Evolutionary conservation across 495 filamentous ascomycete genomes (phyloP).

Genomic region (Penicillium bovifimosum): DNA sequence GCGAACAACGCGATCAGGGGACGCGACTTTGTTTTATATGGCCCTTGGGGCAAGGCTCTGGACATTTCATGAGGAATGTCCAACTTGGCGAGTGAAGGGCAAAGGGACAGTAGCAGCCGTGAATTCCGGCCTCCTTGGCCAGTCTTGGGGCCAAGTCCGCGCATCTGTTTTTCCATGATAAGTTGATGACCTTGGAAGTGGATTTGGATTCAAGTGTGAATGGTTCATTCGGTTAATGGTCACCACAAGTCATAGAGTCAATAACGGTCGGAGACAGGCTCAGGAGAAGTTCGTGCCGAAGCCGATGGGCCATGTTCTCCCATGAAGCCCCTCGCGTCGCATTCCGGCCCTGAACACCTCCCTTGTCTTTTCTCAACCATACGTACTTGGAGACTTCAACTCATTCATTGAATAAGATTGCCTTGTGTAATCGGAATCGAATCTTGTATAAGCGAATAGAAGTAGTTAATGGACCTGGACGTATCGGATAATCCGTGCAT

Average conservation of each 20-base stretch:
- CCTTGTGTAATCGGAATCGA: too few species aligned
- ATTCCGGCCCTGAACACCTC: slow-evolving; percentile 1
- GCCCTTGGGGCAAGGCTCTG: slow-evolving; percentile 7
- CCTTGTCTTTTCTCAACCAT: too few species aligned
- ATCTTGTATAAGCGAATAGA: too few species aligned
- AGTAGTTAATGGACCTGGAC: too few species aligned
- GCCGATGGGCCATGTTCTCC: not conserved
- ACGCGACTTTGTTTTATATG: slow-evolving; percentile 15
- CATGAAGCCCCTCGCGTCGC: slow-evolving; percentile 3
- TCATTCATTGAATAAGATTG: too few species aligned
- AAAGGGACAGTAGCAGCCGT: slow-evolving; percentile 23
- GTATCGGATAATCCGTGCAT: too few species aligned
- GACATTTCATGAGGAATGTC: slow-evolving; percentile 21
- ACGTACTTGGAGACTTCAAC: too few species aligned
- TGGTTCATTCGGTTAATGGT: too few species aligned
- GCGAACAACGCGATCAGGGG: slow-evolving; percentile 3
- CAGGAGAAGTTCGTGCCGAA: not conserved
- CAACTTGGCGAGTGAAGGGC: slow-evolving; percentile 14
- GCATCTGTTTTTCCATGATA: too few species aligned
- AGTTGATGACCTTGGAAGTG: too few species aligned
- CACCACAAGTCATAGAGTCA: too few species aligned
- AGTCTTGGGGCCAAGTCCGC: not conserved
- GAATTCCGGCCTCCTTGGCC: slow-evolving; percentile 23
- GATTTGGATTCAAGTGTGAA: too few species aligned
- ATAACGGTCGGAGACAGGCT: not conserved